A percentile compares a stretch with the other conserved stretches of the same genome.
Evolutionary conservation across 345 rosid species (phyloP).

Genomic region (Eucalyptus cloeziana): DNA sequence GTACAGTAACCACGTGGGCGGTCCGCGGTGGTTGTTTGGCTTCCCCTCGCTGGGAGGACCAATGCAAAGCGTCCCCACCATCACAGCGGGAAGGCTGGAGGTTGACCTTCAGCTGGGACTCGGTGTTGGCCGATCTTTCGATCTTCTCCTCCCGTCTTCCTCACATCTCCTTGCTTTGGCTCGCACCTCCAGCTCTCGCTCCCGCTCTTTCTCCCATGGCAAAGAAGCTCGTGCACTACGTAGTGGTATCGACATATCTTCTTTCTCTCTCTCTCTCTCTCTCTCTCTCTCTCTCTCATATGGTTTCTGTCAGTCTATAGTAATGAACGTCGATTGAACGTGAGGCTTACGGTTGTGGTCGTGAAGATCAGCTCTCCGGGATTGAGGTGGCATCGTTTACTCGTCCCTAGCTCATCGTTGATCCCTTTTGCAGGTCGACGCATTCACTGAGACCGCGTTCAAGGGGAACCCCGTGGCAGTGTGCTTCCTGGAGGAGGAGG

Average conservation of each 20-base stretch:
- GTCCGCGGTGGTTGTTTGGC: background rate
- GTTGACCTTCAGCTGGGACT: background rate
- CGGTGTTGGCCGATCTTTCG: background rate
- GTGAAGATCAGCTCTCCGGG: background rate
- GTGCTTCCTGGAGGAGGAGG: conserved; percentile 48
- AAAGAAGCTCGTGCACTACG: conserved; percentile 26
- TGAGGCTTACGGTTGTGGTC: background rate
- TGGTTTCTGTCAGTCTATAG: background rate
- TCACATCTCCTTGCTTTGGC: background rate
- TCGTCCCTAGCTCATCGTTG: background rate
- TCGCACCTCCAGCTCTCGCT: background rate
- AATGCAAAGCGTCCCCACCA: background rate
- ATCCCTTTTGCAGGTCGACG: conserved; percentile 36
- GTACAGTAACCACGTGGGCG: background rate
- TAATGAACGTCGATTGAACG: background rate
- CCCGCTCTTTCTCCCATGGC: conserved; percentile 1
- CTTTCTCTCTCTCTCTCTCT: background rate
- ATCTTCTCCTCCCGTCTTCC: background rate
- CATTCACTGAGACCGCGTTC: conserved; percentile 64
- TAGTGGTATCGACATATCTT: conserved; percentile 1
- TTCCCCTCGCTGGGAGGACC: background rate
- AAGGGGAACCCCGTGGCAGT: conserved; percentile 84
- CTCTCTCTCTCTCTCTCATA: background rate
- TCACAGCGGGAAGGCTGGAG: background rate
- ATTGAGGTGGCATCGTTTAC: background rate